Conservation (phyloP, 176 grass and related monocot species). For the Puya raimondii region DNA sequence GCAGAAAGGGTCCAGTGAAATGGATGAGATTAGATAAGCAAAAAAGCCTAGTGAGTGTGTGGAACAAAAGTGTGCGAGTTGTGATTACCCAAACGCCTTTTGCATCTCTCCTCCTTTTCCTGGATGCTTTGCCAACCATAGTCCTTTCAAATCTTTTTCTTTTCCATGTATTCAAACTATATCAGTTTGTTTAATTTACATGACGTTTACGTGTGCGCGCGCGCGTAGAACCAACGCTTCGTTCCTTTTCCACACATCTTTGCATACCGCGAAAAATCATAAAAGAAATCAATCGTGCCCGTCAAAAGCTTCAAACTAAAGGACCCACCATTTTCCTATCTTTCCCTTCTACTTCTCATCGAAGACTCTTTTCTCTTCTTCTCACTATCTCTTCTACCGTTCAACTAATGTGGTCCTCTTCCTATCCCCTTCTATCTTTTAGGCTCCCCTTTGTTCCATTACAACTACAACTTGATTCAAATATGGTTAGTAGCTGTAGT, state of each 20-base stretch:
- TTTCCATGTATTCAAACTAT: neutral
- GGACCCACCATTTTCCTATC: neutral
- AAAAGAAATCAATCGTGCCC: neutral
- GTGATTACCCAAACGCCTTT: neutral
- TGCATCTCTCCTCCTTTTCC: neutral
- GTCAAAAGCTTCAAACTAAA: neutral
- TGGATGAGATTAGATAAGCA: neutral
- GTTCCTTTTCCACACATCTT: constrained; percentile 1
- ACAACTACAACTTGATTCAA: neutral
- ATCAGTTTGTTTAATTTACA: neutral
- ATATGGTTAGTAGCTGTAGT: neutral
- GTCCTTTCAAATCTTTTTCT: neutral
- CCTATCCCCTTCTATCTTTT: neutral
- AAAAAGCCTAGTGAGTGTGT: neutral
- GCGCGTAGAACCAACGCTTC: constrained; percentile 1
- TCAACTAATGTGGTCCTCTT: neutral
- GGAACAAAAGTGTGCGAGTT: neutral
- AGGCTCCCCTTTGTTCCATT: neutral
- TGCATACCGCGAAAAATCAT: neutral
- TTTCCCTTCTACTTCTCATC: neutral
- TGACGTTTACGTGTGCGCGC: neutral
- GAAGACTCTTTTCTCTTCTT: neutral
- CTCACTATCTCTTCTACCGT: neutral
- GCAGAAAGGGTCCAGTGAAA: neutral
- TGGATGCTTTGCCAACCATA: constrained; percentile 4